phyloP scores from a whole-genome alignment of 148 eudicot genomes.

The Dysphania ambrosioides region DNA sequence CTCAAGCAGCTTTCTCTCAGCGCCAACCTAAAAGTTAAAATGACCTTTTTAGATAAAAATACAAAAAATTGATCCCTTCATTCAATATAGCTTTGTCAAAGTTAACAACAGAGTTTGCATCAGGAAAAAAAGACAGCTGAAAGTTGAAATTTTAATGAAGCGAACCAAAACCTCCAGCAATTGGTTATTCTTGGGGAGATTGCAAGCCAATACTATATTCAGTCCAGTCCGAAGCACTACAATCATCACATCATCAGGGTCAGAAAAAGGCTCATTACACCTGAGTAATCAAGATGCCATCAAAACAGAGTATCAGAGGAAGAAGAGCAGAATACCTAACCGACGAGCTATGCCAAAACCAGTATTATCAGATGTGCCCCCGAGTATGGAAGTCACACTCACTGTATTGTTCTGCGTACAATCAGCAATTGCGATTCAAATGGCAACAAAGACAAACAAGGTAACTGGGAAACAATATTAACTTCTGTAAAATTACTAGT shows the following conservation, averaged over 20 bases:
- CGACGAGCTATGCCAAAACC: conserved; percentile 88
- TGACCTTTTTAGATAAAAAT: not conserved
- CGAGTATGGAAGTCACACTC: conserved; percentile 68
- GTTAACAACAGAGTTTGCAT: no score
- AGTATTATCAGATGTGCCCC: conserved; percentile 78
- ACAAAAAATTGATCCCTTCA: not conserved
- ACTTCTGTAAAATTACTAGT: not conserved
- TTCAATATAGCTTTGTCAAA: not conserved
- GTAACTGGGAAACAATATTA: conserved; percentile 1
- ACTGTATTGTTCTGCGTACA: conserved; percentile 56
- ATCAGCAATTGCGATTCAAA: not conserved
- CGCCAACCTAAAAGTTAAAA: conserved; percentile 45
- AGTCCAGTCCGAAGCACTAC: conserved; percentile 82
- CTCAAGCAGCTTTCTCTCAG: conserved; percentile 69
- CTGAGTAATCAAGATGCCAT: not conserved
- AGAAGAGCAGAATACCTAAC: conserved; percentile 42
- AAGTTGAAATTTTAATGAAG: conserved; percentile 5
- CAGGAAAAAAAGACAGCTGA: not conserved
- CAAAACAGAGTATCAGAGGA: not conserved
- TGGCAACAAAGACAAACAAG: conserved; percentile 1
- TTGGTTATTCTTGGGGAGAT: conserved; percentile 70
- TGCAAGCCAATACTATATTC: conserved; percentile 70
- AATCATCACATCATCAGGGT: conserved; percentile 9
- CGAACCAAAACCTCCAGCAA: conserved; percentile 60
- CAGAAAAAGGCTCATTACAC: conserved; percentile 3